phyloP scores from a whole-genome alignment of 768 basidiomycete species.

The Serendipita vermifera region DNA sequence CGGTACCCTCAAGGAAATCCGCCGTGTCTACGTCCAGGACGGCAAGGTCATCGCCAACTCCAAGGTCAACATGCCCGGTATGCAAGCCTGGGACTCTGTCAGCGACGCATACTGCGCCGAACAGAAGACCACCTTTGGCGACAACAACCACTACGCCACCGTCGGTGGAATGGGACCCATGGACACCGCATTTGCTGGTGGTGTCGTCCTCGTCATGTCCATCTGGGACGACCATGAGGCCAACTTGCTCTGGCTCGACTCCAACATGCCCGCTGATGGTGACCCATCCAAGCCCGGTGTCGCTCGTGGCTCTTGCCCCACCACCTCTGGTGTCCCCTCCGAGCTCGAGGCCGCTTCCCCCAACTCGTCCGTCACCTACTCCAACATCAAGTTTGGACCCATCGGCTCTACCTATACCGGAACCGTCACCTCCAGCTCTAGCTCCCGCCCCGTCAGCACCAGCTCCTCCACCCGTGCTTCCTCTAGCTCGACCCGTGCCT shows the following conservation, averaged over 20 bases:
- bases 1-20: slow-evolving; percentile 40
- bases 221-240: slow-evolving; percentile 44
- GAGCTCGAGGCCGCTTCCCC: slow-evolving; percentile 31
- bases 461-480: not conserved
- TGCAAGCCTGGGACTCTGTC: slow-evolving; percentile 35
- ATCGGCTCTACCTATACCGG: slow-evolving; percentile 33
- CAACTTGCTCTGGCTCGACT: slow-evolving; percentile 47
- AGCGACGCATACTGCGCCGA: slow-evolving; percentile 36
- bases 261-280: slow-evolving; percentile 30
- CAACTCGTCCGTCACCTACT: slow-evolving; percentile 36
- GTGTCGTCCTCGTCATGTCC: slow-evolving; percentile 38
- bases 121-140: slow-evolving; percentile 34
- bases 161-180: slow-evolving; percentile 31
- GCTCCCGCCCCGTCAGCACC: not conserved
- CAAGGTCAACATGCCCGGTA: slow-evolving; percentile 32
- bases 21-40: slow-evolving; percentile 42
- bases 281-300: slow-evolving; percentile 29
- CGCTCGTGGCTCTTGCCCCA: slow-evolving; percentile 38
- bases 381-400: slow-evolving; percentile 42
- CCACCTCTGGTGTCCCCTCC: slow-evolving; percentile 33
- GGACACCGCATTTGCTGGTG: slow-evolving; percentile 26
- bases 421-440: slow-evolving; percentile 8
- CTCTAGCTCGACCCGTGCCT: slow-evolving; percentile 5
- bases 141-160: slow-evolving; percentile 30
- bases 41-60: slow-evolving; percentile 41